Evolutionary conservation across 2,329 filamentous ascomycete genomes (phyloP), one percentile per base, ranked within the genome.

Genomic region (Aspergillus sp.): DNA sequence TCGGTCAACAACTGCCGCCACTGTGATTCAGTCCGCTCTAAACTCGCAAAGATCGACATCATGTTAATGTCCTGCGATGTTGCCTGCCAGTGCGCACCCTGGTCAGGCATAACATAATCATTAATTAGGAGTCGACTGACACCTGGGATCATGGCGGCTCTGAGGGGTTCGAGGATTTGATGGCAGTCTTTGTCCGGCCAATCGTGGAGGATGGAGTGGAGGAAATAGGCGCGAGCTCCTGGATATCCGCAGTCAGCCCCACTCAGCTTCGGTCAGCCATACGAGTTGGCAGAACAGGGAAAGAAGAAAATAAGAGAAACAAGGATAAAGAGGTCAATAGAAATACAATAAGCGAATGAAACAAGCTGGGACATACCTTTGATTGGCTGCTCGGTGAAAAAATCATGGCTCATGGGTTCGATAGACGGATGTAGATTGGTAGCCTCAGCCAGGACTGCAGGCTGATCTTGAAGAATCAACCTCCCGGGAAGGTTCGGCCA

Each of bases 391-490:
- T 77, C 73, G 0, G 71, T 79, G 56, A 77, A 76, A 59, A 83
- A 83, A 62, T 83, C 78, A 58, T 83, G 74, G 2, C 68, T 67
- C 73, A 82, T 76, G 5, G 64, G 4, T 60, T 71, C 61, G 48
- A 75, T 68, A 10, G 62, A 44, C 32, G 59, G 6, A 52, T 63
- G 25, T 5, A 68, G n/a, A 11, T 61, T 38, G 27, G 41, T 23
- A 41, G 47, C 47, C 6, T 64, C 59, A 23, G 68, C 64, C 19
- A 71, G 57, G 51, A 83, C 77, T 1, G 71, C 66, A 0, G 76
- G 74, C 8, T 80, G 71, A 60, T 85, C 83, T 63, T 85, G 81
- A 0, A 84, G 68, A 1, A 84, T 68, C 2, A 84, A 67, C 5
- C 73, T 71, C 2, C 82, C 81, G 0, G 77, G 75, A 11, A 42